Evolutionary conservation across 2,329 filamentous ascomycete species (phyloP), one percentile per base, ranked within the genome.

Genomic region (Colletotrichum gloeosporioides): DNA sequence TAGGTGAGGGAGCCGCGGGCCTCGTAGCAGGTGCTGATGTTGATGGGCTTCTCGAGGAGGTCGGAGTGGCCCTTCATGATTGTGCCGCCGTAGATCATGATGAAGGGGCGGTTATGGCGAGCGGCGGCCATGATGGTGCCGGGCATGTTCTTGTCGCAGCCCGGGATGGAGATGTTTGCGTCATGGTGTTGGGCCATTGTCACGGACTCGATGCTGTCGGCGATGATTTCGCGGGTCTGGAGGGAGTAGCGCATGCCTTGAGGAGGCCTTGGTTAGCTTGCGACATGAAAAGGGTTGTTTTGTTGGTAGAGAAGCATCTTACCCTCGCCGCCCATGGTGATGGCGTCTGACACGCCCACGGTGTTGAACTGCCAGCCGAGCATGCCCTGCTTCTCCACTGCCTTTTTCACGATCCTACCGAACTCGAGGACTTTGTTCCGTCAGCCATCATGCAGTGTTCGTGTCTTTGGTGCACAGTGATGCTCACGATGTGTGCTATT

Each of bases 81-180:
- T 18, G 95, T 95, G 53, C 96, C 96, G 67, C 96, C 96, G 83
- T 98, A 99, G 76, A 99, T 94, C 96, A 98, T 98, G 82, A 98
- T 88, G 64, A 95, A 97, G 6, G 96, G 96, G 12, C 96, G 91
- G 85, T 98, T 98, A 86, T 98, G 95, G 73, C 96, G 92, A 16
- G 95, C 95, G 82, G 97, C 96, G 1, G 95, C 96, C 93, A 98
- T 98, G 78, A 97, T 89, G 18, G 95, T 94, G 78, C 96, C 96
- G 0, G 96, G 96, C 96, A 98, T 98, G 85, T 98, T 98, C 91
- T 98, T 98, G 87, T 98, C 96, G 84, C 96, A 98, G 13, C 96
- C 96, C 0, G 96, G 96, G 80, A 98, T 96, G 34, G 95, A 93
- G 83, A 98, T 96, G 84, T 96, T 98, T 75, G 96, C 96, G 83